phyloP scores from a whole-genome alignment of 306 rosid genomes.

The Fragaria iinumae region DNA sequence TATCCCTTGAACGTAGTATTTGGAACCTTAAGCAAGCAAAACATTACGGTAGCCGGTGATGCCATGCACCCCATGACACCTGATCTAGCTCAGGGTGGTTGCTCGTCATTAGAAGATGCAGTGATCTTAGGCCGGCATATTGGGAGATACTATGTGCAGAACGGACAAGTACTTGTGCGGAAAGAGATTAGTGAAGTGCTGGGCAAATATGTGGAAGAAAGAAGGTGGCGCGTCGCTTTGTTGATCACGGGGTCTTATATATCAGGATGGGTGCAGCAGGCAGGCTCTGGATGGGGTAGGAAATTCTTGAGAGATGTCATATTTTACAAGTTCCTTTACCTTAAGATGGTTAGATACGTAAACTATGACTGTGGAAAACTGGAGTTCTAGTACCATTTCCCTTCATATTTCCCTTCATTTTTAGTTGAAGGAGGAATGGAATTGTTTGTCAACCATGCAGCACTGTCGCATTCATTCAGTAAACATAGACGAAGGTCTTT shows the following conservation, averaged over 20 bases:
- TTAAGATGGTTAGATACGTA: not conserved
- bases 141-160: not conserved
- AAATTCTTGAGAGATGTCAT: not conserved
- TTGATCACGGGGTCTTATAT: not conserved
- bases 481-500: too few species aligned
- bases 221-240: constrained; percentile 3
- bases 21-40: too few species aligned
- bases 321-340: not conserved
- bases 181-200: not conserved
- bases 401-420: too few species aligned
- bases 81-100: too few species aligned
- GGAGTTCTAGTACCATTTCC: not conserved
- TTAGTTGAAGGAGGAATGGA: too few species aligned
- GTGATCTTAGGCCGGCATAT: not conserved
- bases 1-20: too few species aligned
- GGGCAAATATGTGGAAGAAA: not conserved
- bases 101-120: too few species aligned
- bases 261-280: not conserved
- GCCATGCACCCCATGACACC: too few species aligned
- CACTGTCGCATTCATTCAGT: too few species aligned
- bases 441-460: too few species aligned
- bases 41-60: too few species aligned
- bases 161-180: not conserved
- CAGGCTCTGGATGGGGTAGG: not conserved
- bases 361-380: not conserved